Base-by-base conservation (phyloP, 1,139 yeast species). In the Spathaspora sp. region DNA sequence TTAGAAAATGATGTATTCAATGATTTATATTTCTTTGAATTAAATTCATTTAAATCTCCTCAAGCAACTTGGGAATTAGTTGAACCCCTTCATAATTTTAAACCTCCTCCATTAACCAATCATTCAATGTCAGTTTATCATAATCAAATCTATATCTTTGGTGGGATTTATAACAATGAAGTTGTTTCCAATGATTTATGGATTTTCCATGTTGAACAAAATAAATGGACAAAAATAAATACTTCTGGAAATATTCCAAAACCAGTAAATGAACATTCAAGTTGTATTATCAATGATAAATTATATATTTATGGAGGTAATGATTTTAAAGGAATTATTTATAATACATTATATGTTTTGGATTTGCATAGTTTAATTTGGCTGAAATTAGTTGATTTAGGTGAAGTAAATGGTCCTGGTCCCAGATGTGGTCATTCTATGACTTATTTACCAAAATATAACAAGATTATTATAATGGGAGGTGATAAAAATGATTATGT, bases 381-480 rank as follows among this genome's bases (percentile, higher is more conserved):
- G 96, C 81, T 80, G 55, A 82, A 82, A 50, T 78, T 88, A 57
- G 77, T 74, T 50, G 61, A 71, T 8, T 51, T 59, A 24, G 71
- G 74, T 29, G 67, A 67, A 20, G 57, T 55, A 25, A 59, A 65
- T 48, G 75, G 78, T 9, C 97, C 98, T 3, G 86, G 91, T 40
- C 83, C 95, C 16, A 81, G 97, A 56, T 88, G 95, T 52, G 99
- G 99, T n/a, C 99, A 93, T 65, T 82, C 97, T 8, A 74, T 93
- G 72, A 84, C 97, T 1, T 81, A 85, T 48, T 74, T 78, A 48
- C 70, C 87, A 44, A 80, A 73, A 43, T 80, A 78, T 51, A 82
- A 88, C 60, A 88, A 85, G 64, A 64, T 93, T 44, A 63, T 91
- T 24, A 82, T 93, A 18, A 85, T 95, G 88, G 99, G 99, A 40